phyloP scores from a whole-genome alignment of 228 moss, liverwort and hornwort species.

The Sphagnum fallax region DNA sequence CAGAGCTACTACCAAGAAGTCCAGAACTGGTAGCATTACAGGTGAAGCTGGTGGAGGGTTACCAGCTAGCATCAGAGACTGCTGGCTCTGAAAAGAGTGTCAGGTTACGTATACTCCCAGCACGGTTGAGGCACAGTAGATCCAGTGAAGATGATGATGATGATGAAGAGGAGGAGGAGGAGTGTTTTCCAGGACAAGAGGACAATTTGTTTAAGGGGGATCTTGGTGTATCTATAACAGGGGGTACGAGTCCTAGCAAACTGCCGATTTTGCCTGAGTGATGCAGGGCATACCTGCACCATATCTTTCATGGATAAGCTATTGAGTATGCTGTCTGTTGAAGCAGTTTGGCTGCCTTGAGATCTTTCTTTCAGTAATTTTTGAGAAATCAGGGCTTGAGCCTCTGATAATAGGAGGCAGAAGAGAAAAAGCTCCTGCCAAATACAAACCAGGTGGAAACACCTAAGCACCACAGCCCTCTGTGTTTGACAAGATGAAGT shows the following conservation, averaged over 20 bases:
- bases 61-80: slow-evolving; percentile 69
- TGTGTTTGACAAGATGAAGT: too few relatives aligned
- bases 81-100: slow-evolving; percentile 42
- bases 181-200: background rate
- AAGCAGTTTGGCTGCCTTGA: too few relatives aligned
- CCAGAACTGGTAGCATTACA: slow-evolving; percentile 70
- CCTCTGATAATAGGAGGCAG: too few relatives aligned
- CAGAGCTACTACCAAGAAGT: slow-evolving; percentile 75
- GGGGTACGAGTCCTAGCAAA: slow-evolving; percentile 75
- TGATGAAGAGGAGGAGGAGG: slow-evolving; percentile 50
- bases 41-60: slow-evolving; percentile 79
- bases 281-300: background rate
- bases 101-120: slow-evolving; percentile 78
- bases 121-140: slow-evolving; percentile 9
- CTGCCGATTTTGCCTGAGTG: slow-evolving; percentile 72
- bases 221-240: slow-evolving; percentile 56
- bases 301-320: too few relatives aligned
- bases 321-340: too few relatives aligned
- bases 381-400: too few relatives aligned
- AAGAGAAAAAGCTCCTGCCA: too few relatives aligned
- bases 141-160: slow-evolving; percentile 31
- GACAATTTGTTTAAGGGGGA: too few relatives aligned
- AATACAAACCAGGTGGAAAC: too few relatives aligned
- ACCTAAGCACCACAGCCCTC: too few relatives aligned
- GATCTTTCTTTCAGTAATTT: too few relatives aligned